These are phyloP conservation scores for Ogataea haglerorum DNA, from an alignment of 805 yeast species.

Conservation along the genomic window DNA sequence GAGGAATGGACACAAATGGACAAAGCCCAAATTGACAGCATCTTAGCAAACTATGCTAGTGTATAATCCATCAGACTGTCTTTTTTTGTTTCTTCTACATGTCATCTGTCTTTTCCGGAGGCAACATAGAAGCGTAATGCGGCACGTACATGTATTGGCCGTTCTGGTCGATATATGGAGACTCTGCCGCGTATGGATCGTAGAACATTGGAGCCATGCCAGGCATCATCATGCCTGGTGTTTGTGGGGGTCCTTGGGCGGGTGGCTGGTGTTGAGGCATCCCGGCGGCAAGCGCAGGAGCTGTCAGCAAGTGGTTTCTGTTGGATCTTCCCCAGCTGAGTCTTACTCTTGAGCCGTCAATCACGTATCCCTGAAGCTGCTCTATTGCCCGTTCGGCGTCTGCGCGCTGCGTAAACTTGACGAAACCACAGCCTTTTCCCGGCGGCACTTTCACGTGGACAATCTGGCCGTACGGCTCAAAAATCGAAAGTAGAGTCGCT, in stretches of 20 bases:
- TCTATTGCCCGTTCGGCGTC: constrained; percentile 77
- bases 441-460: constrained; percentile 70
- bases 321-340: constrained; percentile 70
- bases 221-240: constrained; percentile 27
- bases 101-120: constrained; percentile 8
- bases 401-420: constrained; percentile 60
- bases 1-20: constrained; percentile 55
- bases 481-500: constrained; percentile 54
- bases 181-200: constrained; percentile 32
- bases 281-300: constrained; percentile 19
- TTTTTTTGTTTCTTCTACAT: neutral
- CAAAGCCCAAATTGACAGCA: constrained; percentile 34
- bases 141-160: constrained; percentile 31
- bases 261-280: constrained; percentile 20
- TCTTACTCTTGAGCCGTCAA: constrained; percentile 71
- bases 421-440: constrained; percentile 79
- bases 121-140: constrained; percentile 19
- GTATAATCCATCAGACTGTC: constrained; percentile 25
- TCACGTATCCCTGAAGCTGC: constrained; percentile 74
- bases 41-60: constrained; percentile 39
- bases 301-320: constrained; percentile 21
- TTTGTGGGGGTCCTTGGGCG: constrained; percentile 20
- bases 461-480: constrained; percentile 72
- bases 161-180: constrained; percentile 26
- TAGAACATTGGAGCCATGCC: constrained; percentile 33